Base-by-base conservation (phyloP, 2,329 filamentous ascomycete species). In the Cordyceps sp. region DNA sequence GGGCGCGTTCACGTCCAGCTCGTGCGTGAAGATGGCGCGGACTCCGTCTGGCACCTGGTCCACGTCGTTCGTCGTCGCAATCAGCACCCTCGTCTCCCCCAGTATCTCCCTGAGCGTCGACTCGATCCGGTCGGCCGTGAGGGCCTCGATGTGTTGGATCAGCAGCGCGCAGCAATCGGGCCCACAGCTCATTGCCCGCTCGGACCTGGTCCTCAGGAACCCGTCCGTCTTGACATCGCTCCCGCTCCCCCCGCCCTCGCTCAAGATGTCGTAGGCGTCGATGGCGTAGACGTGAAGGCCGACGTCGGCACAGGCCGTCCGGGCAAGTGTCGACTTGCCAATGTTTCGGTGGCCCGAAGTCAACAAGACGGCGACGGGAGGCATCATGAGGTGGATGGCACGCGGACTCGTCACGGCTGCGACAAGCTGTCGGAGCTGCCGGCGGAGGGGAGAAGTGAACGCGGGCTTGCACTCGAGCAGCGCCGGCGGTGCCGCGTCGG, bases 141-240 rank as follows among this genome's bases (percentile, higher is more conserved):
- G 59, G 1, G 86, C 82, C 43, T 98, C 90, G 26, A 96, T 71
- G 45, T 98, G 90, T 37, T 77, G 76, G 42, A 98, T 69, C n/a
- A 96, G 62, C 31, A 98, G 57, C 5, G 79, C 77, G 29, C 86
- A 94, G 46, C 73, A 81, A 42, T 85, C 77, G 0, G 84, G 55
- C 1, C 90, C 90, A 47, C 90, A 96, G 41, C 78, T 79, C 50
- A 94, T 75, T 7, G 85, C 90, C 36, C 90, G 71, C 38, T 93
- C 90, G 2, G 85, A 82, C 31, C 90, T 72, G 4, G 82, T 83
- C 47, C 90, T 80, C 13, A 98, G 60, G 42, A 93, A 81, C 1
- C 82, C 86, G 48, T 94, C 88, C 0, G 86, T 93, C 56, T 96
- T 94, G 19, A 93, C 80, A 48, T 98, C 90, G 34, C 81, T 78